These are phyloP conservation scores for Crepidotus variabilis DNA, from an alignment of 768 basidiomycete species.

Conservation along the genomic window DNA sequence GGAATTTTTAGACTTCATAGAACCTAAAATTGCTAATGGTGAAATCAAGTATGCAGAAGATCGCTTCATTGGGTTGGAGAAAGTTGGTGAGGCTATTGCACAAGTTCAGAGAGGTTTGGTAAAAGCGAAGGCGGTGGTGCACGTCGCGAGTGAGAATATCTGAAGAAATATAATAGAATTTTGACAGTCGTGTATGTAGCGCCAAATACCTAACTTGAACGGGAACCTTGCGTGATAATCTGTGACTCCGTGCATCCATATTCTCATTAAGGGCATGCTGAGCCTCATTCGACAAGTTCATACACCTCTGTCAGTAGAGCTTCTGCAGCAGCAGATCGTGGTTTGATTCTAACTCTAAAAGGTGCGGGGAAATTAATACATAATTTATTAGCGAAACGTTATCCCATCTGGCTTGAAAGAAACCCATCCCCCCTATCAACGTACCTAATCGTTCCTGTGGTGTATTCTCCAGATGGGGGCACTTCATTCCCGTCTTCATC, in stretches of 20 bases:
- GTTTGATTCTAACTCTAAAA: not conserved
- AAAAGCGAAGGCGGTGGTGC: slow-evolving; percentile 31
- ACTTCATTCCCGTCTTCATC: not conserved
- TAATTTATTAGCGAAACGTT: not conserved
- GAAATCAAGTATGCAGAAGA: slow-evolving; percentile 47
- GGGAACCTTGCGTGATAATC: too few relatives aligned
- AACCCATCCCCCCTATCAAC: too few relatives aligned
- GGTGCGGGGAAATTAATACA: not conserved
- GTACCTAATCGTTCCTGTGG: not conserved
- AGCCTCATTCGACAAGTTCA: not conserved
- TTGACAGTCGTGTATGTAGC: too few relatives aligned
- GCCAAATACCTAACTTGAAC: too few relatives aligned
- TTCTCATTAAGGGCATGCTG: too few relatives aligned
- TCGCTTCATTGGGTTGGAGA: slow-evolving; percentile 38
- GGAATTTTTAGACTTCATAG: slow-evolving; percentile 40
- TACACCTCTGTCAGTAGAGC: not conserved
- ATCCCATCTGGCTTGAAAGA: not conserved
- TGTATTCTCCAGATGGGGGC: not conserved
- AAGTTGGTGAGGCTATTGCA: slow-evolving; percentile 30
- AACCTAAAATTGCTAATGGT: slow-evolving; percentile 37
- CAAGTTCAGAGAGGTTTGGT: slow-evolving; percentile 31
- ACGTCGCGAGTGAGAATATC: too few relatives aligned
- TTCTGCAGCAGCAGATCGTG: not conserved
- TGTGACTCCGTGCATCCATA: too few relatives aligned
- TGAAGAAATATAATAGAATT: too few relatives aligned